A percentile compares a stretch with the other conserved stretches of the same genome.
Evolutionary conservation across 2,329 filamentous ascomycete genomes (phyloP).

Genomic region (Exserohilum rostratum): DNA sequence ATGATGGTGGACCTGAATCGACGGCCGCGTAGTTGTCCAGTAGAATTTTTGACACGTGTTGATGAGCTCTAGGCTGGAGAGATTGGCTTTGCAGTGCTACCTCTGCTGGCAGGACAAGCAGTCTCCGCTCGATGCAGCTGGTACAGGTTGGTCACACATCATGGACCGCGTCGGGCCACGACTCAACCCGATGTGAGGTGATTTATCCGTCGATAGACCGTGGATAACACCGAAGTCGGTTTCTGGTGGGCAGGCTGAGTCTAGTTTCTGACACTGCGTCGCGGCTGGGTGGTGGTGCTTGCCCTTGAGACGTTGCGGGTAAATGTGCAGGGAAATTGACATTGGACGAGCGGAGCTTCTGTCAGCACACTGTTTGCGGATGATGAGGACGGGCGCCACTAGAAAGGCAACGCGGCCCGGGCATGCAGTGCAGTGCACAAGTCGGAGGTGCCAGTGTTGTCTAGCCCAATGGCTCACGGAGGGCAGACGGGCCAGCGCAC

Average conservation of each 20-base stretch:
- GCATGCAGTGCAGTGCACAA: slow-evolving; percentile 6
- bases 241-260: slow-evolving; percentile 26
- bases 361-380: slow-evolving; percentile 27
- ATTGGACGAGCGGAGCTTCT: slow-evolving; percentile 31
- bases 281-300: slow-evolving; percentile 26
- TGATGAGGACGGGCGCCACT: slow-evolving; percentile 14
- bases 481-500: slow-evolving; percentile 2
- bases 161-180: slow-evolving; percentile 26
- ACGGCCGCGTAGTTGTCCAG: slow-evolving; percentile 5
- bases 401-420: slow-evolving; percentile 18
- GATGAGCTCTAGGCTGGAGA: not conserved
- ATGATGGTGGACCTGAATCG: not conserved
- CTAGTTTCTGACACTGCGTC: slow-evolving; percentile 10
- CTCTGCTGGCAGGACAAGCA: slow-evolving; percentile 3
- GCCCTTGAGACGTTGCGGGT: slow-evolving; percentile 35
- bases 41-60: slow-evolving; percentile 13
- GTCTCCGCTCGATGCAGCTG: slow-evolving; percentile 23
- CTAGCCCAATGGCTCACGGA: slow-evolving; percentile 15
- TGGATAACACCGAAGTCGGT: slow-evolving; percentile 18
- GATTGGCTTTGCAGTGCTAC: slow-evolving; percentile 1
- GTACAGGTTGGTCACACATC: slow-evolving; percentile 35
- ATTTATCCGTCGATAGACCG: slow-evolving; percentile 28
- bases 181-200: slow-evolving; percentile 26
- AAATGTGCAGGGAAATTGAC: slow-evolving; percentile 37
- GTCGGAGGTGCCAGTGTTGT: not conserved